phyloP scores from a whole-genome alignment of 306 rosid genomes.

The Fragaria nilgerrensis region DNA sequence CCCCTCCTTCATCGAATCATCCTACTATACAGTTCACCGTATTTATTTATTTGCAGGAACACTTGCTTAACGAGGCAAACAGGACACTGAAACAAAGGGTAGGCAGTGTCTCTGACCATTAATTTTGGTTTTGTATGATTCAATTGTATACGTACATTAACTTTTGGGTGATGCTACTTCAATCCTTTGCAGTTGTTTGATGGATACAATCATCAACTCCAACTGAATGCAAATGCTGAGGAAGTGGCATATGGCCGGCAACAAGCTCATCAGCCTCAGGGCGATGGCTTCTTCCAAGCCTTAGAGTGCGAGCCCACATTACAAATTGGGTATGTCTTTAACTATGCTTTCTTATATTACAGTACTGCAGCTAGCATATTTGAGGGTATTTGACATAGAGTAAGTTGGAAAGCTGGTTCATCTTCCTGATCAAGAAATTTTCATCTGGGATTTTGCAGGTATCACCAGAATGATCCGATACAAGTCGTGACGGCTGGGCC shows the following conservation, averaged over 20 bases:
- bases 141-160: constrained; percentile 1
- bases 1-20: neutral
- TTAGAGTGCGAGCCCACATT: constrained; percentile 86
- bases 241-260: constrained; percentile 74
- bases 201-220: constrained; percentile 73
- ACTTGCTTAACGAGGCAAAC: constrained; percentile 74
- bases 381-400: neutral
- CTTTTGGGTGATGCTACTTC: constrained; percentile 4
- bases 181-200: constrained; percentile 60
- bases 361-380: neutral
- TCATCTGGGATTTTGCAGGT: constrained; percentile 39
- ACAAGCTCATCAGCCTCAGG: constrained; percentile 57
- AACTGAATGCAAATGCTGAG: constrained; percentile 59
- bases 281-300: constrained; percentile 70
- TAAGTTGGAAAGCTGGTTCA: neutral
- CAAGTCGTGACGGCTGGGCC: constrained; percentile 81
- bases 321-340: constrained; percentile 73
- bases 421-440: neutral
- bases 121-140: neutral
- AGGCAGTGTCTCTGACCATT: constrained; percentile 1
- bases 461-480: constrained; percentile 65
- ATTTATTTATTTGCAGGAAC: constrained; percentile 48
- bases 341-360: neutral
- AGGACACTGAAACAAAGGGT: constrained; percentile 84
- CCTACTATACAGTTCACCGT: neutral